These are phyloP conservation scores for Mycena belliarum DNA, from an alignment of 768 basidiomycete species.

Conservation along the genomic window DNA sequence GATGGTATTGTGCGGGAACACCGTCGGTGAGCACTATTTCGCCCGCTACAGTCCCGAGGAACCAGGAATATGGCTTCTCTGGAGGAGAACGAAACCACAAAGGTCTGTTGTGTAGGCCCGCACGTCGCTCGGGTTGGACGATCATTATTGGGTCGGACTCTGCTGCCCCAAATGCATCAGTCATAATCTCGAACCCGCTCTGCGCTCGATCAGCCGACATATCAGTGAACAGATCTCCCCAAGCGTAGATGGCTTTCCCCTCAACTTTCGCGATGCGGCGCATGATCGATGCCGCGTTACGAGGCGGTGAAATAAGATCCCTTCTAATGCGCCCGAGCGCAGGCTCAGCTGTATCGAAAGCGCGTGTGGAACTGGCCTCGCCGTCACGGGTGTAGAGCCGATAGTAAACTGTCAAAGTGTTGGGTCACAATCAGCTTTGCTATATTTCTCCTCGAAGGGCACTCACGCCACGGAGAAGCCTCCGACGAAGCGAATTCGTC, in stretches of 20 bases:
- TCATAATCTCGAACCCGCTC: not conserved
- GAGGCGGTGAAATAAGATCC: not conserved
- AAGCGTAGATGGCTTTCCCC: not conserved
- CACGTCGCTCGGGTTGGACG: slow-evolving; percentile 4
- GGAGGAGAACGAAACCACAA: too few relatives aligned
- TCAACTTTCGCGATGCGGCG: slow-evolving; percentile 1
- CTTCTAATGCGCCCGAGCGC: not conserved
- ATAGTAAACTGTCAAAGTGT: not conserved
- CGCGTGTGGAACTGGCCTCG: not conserved
- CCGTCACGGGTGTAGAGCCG: not conserved
- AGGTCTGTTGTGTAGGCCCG: slow-evolving; percentile 1
- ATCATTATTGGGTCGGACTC: not conserved
- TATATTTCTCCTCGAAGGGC: too few relatives aligned
- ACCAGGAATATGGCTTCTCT: too few relatives aligned
- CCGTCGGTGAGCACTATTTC: too few relatives aligned
- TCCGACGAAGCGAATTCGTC: not conserved
- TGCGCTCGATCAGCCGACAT: not conserved
- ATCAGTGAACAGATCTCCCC: not conserved
- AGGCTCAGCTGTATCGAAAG: not conserved
- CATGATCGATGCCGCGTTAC: not conserved
- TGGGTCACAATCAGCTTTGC: not conserved
- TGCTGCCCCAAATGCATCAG: not conserved
- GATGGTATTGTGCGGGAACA: too few relatives aligned
- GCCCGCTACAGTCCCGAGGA: too few relatives aligned
- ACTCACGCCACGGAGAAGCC: not conserved